Base-by-base conservation (phyloP, 257 asterid species). In the Salvia rosmarinus region DNA sequence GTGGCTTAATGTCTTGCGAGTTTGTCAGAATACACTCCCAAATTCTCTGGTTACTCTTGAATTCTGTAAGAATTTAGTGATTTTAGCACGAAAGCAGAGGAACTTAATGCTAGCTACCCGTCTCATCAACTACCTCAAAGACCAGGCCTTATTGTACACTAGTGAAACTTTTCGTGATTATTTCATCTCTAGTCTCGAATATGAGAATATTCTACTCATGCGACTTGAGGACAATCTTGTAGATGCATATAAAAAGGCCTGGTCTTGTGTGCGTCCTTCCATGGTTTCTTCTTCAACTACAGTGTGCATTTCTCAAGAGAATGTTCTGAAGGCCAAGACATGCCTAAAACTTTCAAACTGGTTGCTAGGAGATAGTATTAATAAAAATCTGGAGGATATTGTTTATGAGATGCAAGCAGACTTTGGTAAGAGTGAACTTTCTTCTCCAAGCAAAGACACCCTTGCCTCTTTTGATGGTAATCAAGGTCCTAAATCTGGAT, bases 1-100 rank as follows among this genome's bases (percentile, higher is more conserved):
- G 81, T 95, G 99, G 99, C 90, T 89, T 25, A 95, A 95, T 87
- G 90, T 89, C 77, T 79, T 89, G 68, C 99, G 98, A 63, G 90
- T 95, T 59, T 87, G 37, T 82, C 92, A 77, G 78, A 85, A 77
- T 68, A 85, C 88, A 66, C 69, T 76, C 64, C 96, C 99, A 74
- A 57, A 70, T 61, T 83, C 95, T 37, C 85, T 84, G 25, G 77
- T 80, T 55, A 89, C 99, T 64, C 96, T 95, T 54, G 90, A 91
- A 64, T 92, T 95, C 74, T 85, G 96, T 78, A 91, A 75, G 79
- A 85, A 87, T 72, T 75, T 91, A 79, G 77, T 87, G 78, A 85
- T 73, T 77, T 81, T 91, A 77, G 96, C 96, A 30, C 95, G 96
- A 54, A 95, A 95, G 83, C 98, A 91, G 84, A 83, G 77, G 71